A percentile compares a stretch with the other conserved stretches of the same genome.
These are phyloP conservation scores for Colletotrichum sp. DNA, from an alignment of 2,329 filamentous ascomycete species.

Conservation along the genomic window DNA sequence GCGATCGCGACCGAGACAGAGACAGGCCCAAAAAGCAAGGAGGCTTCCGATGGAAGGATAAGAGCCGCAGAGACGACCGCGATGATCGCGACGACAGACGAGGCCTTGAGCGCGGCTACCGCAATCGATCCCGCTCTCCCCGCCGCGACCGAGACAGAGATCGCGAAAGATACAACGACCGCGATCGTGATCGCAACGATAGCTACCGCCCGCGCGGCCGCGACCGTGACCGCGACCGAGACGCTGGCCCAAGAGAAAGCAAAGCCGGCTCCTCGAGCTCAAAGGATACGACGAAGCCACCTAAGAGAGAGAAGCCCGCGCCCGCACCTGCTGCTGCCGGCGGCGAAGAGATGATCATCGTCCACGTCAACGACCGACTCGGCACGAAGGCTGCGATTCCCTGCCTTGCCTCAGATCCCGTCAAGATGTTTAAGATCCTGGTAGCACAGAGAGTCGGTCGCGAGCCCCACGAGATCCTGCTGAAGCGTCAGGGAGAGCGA, in stretches of 20 bases:
- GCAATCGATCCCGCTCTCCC: conserved; percentile 46
- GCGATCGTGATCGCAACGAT: conserved; percentile 38
- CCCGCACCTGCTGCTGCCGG: conserved; percentile 33
- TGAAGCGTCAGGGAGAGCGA: conserved; percentile 89
- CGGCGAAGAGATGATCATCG: conserved; percentile 86
- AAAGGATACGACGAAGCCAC: conserved; percentile 30
- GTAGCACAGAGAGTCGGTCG: conserved; percentile 89
- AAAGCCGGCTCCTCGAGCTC: conserved; percentile 30
- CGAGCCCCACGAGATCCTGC: conserved; percentile 87
- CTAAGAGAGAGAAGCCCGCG: conserved; percentile 34
- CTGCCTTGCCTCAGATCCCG: conserved; percentile 82
- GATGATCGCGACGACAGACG: conserved; percentile 40
- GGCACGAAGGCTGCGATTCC: conserved; percentile 96
- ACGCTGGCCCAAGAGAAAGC: conserved; percentile 26
- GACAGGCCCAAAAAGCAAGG: conserved; percentile 17
- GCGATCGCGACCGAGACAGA: conserved; percentile 14
- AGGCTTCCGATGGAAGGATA: conserved; percentile 65
- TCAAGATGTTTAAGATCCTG: conserved; percentile 88
- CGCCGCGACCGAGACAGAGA: conserved; percentile 30
- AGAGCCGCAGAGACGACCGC: conserved; percentile 49
- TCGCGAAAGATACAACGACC: conserved; percentile 29
- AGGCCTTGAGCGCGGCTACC: conserved; percentile 57
- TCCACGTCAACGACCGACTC: conserved; percentile 92
- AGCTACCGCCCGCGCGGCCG: conserved; percentile 35
- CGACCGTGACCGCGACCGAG: conserved; percentile 26